A percentile compares a stretch with the other conserved stretches of the same genome.
Conservation (phyloP, 2,329 filamentous ascomycete genomes). For the Leptoxyphium fumago region DNA sequence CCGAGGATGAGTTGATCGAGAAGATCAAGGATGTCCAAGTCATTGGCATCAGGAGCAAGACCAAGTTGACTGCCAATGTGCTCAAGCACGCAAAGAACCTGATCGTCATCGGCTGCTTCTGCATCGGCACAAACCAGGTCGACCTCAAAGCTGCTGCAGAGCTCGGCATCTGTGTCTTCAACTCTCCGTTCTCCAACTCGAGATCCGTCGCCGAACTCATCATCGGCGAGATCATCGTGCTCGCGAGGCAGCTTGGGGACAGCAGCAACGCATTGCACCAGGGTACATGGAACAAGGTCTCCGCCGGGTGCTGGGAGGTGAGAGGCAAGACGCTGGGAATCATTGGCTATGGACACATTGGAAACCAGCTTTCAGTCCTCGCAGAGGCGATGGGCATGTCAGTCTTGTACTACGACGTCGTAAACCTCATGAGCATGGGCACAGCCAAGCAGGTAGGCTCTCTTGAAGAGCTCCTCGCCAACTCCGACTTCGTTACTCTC, state of each 20-base stretch:
- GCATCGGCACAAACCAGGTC: constrained; percentile 94
- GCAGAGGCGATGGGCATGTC: constrained; percentile 97
- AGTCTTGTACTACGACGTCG: constrained; percentile 91
- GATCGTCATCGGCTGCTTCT: constrained; percentile 94
- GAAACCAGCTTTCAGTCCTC: constrained; percentile 85
- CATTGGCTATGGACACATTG: constrained; percentile 94
- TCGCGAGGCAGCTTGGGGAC: constrained; percentile 85
- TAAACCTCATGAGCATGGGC: constrained; percentile 88
- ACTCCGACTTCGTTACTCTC: constrained; percentile 82
- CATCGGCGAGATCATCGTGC: constrained; percentile 80
- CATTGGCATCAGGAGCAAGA: constrained; percentile 96
- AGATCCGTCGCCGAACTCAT: constrained; percentile 92
- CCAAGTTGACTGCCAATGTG: constrained; percentile 75
- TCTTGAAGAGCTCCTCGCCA: constrained; percentile 58
- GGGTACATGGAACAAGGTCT: constrained; percentile 97
- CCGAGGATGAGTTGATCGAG: constrained; percentile 86
- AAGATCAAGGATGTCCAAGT: constrained; percentile 98
- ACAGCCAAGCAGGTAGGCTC: constrained; percentile 71
- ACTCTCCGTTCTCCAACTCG: constrained; percentile 96
- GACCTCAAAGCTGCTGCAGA: constrained; percentile 70
- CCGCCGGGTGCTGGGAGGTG: constrained; percentile 92
- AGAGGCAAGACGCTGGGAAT: constrained; percentile 95
- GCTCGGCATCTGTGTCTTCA: constrained; percentile 92
- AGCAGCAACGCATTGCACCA: constrained; percentile 87
- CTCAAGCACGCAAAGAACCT: constrained; percentile 83